Conservation (phyloP, 805 yeast species). For the Zygosaccharomyces lentus region DNA sequence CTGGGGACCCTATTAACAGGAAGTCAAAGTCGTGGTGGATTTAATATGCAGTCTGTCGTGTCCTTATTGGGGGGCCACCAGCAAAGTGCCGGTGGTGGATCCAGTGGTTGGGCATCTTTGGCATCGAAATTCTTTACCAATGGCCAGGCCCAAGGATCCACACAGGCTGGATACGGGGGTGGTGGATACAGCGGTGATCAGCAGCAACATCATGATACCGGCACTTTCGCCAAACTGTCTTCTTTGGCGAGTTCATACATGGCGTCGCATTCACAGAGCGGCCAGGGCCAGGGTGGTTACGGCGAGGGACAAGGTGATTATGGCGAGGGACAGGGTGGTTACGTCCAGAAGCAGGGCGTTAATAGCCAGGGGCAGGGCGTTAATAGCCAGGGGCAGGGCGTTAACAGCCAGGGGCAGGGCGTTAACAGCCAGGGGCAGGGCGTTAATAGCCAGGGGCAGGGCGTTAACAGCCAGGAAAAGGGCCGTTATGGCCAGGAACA, state of each 20-base stretch:
- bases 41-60: constrained; percentile 22
- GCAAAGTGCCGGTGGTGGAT: constrained; percentile 17
- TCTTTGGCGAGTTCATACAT: constrained; percentile 10
- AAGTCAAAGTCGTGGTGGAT: constrained; percentile 17
- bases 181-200: constrained; percentile 2
- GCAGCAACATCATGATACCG: neutral
- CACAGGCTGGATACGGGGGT: constrained; percentile 4
- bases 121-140: constrained; percentile 27
- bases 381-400: neutral
- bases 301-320: constrained; percentile 4
- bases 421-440: neutral
- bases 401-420: neutral
- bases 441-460: constrained; percentile 3
- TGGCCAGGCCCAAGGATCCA: constrained; percentile 5
- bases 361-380: neutral
- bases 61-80: constrained; percentile 19
- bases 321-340: constrained; percentile 2
- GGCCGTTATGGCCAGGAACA: neutral
- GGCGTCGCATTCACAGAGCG: neutral
- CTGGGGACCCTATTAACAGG: constrained; percentile 24
- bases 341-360: constrained; percentile 3
- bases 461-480: constrained; percentile 3
- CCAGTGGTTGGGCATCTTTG: constrained; percentile 23
- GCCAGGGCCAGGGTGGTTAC: constrained; percentile 1
- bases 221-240: constrained; percentile 7